A percentile compares a stretch with the other conserved stretches of the same genome.
These are phyloP conservation scores for Wickerhamiella parazyma DNA, from an alignment of 805 yeast genomes.

Conservation along the genomic window DNA sequence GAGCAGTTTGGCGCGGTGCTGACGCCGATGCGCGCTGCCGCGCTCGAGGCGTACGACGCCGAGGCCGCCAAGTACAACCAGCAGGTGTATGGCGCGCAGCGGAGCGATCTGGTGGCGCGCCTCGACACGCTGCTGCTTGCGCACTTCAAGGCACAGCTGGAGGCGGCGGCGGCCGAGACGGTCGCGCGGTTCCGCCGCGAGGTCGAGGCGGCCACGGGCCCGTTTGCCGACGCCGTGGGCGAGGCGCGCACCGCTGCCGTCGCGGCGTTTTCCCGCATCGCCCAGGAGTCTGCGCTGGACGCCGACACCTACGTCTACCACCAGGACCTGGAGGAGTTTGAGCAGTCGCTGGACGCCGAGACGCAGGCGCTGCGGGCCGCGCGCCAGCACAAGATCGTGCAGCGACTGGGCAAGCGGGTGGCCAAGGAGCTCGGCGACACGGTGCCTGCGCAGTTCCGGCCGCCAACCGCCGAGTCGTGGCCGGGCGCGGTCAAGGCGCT, in stretches of 20 bases:
- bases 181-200: constrained; percentile 19
- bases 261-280: constrained; percentile 23
- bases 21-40: constrained; percentile 34
- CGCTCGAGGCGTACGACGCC: constrained; percentile 45
- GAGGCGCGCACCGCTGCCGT: constrained; percentile 2
- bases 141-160: constrained; percentile 33
- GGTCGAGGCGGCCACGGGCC: background rate
- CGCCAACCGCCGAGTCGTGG: constrained; percentile 47
- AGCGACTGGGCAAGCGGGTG: constrained; percentile 20
- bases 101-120: constrained; percentile 34
- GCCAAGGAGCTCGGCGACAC: constrained; percentile 27
- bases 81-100: constrained; percentile 53
- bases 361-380: constrained; percentile 24
- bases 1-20: constrained; percentile 23
- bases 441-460: constrained; percentile 34
- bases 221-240: background rate
- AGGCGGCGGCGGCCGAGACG: constrained; percentile 27
- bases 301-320: constrained; percentile 16
- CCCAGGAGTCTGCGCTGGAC: constrained; percentile 28
- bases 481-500: constrained; percentile 39
- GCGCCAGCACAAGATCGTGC: constrained; percentile 32
- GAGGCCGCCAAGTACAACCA: constrained; percentile 65
- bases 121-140: constrained; percentile 32
- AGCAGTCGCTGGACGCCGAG: constrained; percentile 26
- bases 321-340: constrained; percentile 20